Percentiles rank a stretch among this genome's conserved stretches.
phyloP scores from a whole-genome alignment of 768 basidiomycete species.

The Trametes meyenii region DNA sequence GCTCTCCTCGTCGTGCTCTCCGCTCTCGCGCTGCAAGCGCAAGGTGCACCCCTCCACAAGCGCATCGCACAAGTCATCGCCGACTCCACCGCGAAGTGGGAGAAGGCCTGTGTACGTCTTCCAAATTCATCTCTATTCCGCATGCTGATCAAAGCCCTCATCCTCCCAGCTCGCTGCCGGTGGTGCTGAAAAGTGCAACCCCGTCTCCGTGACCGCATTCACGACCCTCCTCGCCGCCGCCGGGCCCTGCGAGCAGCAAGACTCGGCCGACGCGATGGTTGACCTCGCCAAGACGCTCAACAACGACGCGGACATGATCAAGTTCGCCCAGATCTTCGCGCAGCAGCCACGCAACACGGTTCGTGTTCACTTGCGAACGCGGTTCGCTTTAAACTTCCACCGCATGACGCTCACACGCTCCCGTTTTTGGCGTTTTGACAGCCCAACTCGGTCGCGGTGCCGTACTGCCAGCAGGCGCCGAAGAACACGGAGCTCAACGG shows the following conservation, averaged over 20 bases:
- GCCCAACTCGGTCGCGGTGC: conserved; percentile 38
- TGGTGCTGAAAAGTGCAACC: conserved; percentile 59
- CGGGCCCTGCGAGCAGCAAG: conserved; percentile 45
- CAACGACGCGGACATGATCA: conserved; percentile 51
- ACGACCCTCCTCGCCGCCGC: conserved; percentile 57
- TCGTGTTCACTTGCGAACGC: conserved; percentile 20
- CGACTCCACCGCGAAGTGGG: conserved; percentile 6
- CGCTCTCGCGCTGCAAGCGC: conserved; percentile 31
- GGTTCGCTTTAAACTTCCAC: neutral
- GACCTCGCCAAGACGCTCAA: conserved; percentile 50
- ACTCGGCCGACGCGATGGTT: conserved; percentile 53
- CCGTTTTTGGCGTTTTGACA: neutral
- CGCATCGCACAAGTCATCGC: conserved; percentile 13
- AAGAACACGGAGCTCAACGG: conserved; percentile 58
- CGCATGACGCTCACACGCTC: neutral
- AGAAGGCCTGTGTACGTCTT: conserved; percentile 10
- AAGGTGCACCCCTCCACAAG: conserved; percentile 33
- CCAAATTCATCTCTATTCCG: conserved; percentile 39
- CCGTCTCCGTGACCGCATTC: conserved; percentile 56
- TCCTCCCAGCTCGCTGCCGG: conserved; percentile 50
- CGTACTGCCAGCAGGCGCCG: conserved; percentile 54
- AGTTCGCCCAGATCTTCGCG: conserved; percentile 51
- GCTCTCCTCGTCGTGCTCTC: conserved; percentile 37
- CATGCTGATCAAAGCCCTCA: neutral
- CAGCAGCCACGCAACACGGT: conserved; percentile 63